A percentile compares a stretch with the other conserved stretches of the same genome.
phyloP scores from a whole-genome alignment of 1,284 basidiomycete genomes.

The Athelia sp. region DNA sequence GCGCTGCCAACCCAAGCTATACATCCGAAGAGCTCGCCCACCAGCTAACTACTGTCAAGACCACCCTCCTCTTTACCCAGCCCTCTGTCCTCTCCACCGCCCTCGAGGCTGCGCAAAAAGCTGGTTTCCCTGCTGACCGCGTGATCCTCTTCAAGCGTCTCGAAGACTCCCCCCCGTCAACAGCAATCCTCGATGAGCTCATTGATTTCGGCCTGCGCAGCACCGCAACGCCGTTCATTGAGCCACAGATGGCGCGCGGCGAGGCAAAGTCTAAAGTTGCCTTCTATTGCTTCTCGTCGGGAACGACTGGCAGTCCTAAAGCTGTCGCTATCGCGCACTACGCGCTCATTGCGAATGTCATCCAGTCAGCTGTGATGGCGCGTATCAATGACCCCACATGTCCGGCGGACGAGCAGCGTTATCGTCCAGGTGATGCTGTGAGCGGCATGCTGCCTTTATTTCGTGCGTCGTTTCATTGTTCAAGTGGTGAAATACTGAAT shows the following conservation, averaged over 20 bases:
- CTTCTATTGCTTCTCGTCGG: slow-evolving; percentile 75
- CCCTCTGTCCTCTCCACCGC: slow-evolving; percentile 39
- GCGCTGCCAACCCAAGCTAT: slow-evolving; percentile 55
- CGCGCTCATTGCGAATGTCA: slow-evolving; percentile 59
- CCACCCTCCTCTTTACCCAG: slow-evolving; percentile 42
- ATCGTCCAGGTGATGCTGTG: slow-evolving; percentile 36
- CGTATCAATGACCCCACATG: slow-evolving; percentile 7
- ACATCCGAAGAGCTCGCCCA: slow-evolving; percentile 47
- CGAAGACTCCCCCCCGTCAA: slow-evolving; percentile 6
- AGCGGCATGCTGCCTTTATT: slow-evolving; percentile 31
- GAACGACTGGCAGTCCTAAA: slow-evolving; percentile 83
- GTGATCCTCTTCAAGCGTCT: slow-evolving; percentile 49
- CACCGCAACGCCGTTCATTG: slow-evolving; percentile 36
- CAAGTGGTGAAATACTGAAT: background rate
- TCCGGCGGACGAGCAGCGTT: slow-evolving; percentile 13
- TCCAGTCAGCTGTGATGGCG: slow-evolving; percentile 54
- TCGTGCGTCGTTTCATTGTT: slow-evolving; percentile 17
- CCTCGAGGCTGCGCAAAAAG: slow-evolving; percentile 39
- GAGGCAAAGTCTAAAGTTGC: slow-evolving; percentile 71
- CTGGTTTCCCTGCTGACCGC: slow-evolving; percentile 46
- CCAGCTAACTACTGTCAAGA: slow-evolving; percentile 39
- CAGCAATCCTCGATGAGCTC: slow-evolving; percentile 46
- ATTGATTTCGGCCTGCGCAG: slow-evolving; percentile 48
- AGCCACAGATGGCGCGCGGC: slow-evolving; percentile 48
- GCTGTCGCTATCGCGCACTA: slow-evolving; percentile 67